Conservation (phyloP, 2,329 filamentous ascomycete genomes). For the Pyrenophora seminiperda region DNA sequence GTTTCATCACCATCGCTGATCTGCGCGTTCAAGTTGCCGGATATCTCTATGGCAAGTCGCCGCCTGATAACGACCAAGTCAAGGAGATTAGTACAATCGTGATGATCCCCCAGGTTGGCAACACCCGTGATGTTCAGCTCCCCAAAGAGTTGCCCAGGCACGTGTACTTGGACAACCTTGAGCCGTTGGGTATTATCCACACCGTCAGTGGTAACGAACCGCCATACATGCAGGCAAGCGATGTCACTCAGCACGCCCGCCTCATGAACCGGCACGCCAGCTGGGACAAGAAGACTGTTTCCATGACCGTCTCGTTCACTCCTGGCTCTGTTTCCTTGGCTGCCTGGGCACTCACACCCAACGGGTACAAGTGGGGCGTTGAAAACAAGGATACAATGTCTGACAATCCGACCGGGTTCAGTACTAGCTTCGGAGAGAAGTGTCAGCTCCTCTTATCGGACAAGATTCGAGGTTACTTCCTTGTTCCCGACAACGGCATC, state of each 20-base stretch:
- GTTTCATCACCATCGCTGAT: conserved; percentile 97
- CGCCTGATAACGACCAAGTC: conserved; percentile 91
- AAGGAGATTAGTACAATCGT: conserved; percentile 97
- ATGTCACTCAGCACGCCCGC: conserved; percentile 91
- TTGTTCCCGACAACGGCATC: conserved; percentile 84
- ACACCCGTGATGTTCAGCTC: conserved; percentile 86
- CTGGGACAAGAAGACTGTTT: conserved; percentile 91
- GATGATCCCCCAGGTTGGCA: conserved; percentile 96
- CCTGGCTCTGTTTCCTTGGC: conserved; percentile 94
- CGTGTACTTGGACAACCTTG: conserved; percentile 82
- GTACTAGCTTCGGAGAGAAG: conserved; percentile 90
- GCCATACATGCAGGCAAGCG: conserved; percentile 92
- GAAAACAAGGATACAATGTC: conserved; percentile 93
- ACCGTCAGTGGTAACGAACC: conserved; percentile 94
- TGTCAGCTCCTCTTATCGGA: conserved; percentile 92
- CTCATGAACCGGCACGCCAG: conserved; percentile 80
- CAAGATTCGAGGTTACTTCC: conserved; percentile 92
- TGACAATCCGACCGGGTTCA: conserved; percentile 93
- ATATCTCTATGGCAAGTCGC: conserved; percentile 91
- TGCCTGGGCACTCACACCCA: conserved; percentile 88
- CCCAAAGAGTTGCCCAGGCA: conserved; percentile 90
- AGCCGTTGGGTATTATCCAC: conserved; percentile 93
- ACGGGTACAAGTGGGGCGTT: conserved; percentile 94
- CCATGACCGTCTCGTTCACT: conserved; percentile 94
- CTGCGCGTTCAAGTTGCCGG: conserved; percentile 95